Evolutionary conservation across 805 yeast species (phyloP).

Genomic region (Candida nemodendra): DNA sequence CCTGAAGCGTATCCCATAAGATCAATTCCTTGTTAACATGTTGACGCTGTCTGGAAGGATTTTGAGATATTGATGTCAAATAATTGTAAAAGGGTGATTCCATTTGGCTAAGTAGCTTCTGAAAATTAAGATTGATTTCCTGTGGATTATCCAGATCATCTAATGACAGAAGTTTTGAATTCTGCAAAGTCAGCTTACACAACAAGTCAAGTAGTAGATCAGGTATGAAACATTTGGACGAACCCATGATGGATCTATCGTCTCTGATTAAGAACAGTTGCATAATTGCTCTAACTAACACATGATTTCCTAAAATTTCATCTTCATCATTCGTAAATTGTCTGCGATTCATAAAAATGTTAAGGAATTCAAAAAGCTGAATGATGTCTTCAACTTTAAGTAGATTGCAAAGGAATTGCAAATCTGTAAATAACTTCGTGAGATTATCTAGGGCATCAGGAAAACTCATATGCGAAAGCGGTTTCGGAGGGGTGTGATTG

Average conservation of each 20-base stretch:
- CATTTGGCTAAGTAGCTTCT: conserved; percentile 42
- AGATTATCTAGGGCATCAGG: conserved; percentile 18
- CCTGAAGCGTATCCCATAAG: conserved; percentile 80
- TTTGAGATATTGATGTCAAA: conserved; percentile 51
- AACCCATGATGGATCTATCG: conserved; percentile 58
- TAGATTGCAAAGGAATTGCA: conserved; percentile 35
- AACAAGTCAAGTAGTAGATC: conserved; percentile 34
- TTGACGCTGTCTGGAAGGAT: conserved; percentile 83
- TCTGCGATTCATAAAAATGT: conserved; percentile 27
- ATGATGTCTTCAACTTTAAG: conserved; percentile 28
- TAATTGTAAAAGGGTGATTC: conserved; percentile 45
- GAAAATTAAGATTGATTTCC: conserved; percentile 22
- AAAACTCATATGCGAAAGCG: conserved; percentile 29
- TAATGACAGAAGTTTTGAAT: conserved; percentile 19
- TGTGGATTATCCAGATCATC: conserved; percentile 13
- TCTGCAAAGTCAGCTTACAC: conserved; percentile 22
- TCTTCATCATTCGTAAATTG: conserved; percentile 23
- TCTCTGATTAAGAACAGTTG: conserved; percentile 64
- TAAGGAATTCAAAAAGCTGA: conserved; percentile 27
- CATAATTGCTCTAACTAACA: conserved; percentile 60
- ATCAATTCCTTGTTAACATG: conserved; percentile 54
- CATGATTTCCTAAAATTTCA: conserved; percentile 38
- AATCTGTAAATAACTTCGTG: conserved; percentile 36
- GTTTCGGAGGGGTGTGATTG: conserved; percentile 47
- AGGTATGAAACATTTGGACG: conserved; percentile 32